Evolutionary conservation across 345 rosid genomes (phyloP), one percentile per base, ranked within the genome.

Genomic region (Leavenworthia alabamica): DNA sequence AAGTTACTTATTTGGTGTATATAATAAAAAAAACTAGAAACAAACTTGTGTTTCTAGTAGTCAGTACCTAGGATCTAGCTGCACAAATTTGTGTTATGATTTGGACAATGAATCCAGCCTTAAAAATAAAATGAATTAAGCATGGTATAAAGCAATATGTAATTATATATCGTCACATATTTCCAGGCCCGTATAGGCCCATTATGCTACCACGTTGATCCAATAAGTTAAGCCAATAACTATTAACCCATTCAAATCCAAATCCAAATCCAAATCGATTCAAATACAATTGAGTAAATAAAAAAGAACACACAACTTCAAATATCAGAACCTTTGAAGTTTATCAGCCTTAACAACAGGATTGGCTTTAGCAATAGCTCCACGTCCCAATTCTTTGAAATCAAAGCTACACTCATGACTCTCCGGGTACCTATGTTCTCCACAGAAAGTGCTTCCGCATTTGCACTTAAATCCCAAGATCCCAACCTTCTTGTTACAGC

Each of bases 401-500:
- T 76, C 68, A 48, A 72, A 72, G 58, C 28, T 48, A 28, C 76
- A 76, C 8, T 53, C 67, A 56, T 76, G 79, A 49, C 14, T 39
- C 71, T 71, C 77, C 11, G 79, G 76, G 54, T 76, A 63, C 67
- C 79, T 27, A 40, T 76, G 79, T 2, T 29, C 59, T 0, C 77
- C 71, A 6, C 79, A 76, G 58, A 62, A 72, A 35, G 64, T 59
- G 49, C 49, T 72, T 3, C 71, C 77, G 2, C 79, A 76, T 29
- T 59, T 67, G 58, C 79, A 72, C 64, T 67, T 64, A 57, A 76
- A 76, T 10, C 74, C 75, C 32, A 55, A 12, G 17, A 76, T n/a
- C 28, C 79, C 75, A n/a, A 72, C 74, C 57, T 64, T 62, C 73
- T 67, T 76, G 45, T 62, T 72, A 57, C 79, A 76, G 3, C 62